phyloP scores from a whole-genome alignment of 192 early-diverging fungal genomes.

The Linnemannia exigua region DNA sequence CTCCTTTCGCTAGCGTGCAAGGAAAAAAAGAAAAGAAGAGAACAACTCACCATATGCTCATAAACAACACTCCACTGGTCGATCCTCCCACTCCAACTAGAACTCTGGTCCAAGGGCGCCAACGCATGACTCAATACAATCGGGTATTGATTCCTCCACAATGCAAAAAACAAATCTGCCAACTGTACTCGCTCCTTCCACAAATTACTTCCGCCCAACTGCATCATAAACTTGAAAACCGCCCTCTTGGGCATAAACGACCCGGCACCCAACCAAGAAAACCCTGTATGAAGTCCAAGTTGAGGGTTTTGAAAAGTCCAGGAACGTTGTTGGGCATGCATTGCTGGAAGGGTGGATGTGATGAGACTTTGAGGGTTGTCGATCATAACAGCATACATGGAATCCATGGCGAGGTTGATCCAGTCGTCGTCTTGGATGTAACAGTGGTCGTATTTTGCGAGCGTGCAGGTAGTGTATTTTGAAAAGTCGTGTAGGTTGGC shows the following conservation, averaged over 20 bases:
- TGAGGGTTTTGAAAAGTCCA: constrained; percentile 68
- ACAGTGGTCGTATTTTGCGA: constrained; percentile 66
- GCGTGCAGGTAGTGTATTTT: constrained; percentile 66
- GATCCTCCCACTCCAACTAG: constrained; percentile 58
- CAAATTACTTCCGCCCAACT: constrained; percentile 63
- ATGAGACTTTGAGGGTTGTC: constrained; percentile 61
- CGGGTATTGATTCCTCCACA: constrained; percentile 69
- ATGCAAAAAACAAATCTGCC: constrained; percentile 64
- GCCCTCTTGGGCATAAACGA: constrained; percentile 62
- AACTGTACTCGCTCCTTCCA: constrained; percentile 62
- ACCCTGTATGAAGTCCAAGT: constrained; percentile 63
- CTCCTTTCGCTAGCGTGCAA: background rate
- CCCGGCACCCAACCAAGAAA: constrained; percentile 61
- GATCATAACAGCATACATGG: constrained; percentile 66
- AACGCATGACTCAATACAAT: constrained; percentile 47
- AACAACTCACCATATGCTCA: constrained; percentile 55
- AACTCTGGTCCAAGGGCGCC: constrained; percentile 52
- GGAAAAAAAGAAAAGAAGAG: background rate
- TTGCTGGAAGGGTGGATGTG: constrained; percentile 63
- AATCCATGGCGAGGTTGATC: constrained; percentile 67
- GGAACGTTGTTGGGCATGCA: constrained; percentile 59
- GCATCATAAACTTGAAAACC: constrained; percentile 62
- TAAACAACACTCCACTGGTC: constrained; percentile 67
- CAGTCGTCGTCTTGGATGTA: constrained; percentile 73
- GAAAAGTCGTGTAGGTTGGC: constrained; percentile 66